A percentile compares a stretch with the other conserved stretches of the same genome.
Evolutionary conservation across 2,329 filamentous ascomycete genomes (phyloP).

Genomic region (Fonsecaea erecta): DNA sequence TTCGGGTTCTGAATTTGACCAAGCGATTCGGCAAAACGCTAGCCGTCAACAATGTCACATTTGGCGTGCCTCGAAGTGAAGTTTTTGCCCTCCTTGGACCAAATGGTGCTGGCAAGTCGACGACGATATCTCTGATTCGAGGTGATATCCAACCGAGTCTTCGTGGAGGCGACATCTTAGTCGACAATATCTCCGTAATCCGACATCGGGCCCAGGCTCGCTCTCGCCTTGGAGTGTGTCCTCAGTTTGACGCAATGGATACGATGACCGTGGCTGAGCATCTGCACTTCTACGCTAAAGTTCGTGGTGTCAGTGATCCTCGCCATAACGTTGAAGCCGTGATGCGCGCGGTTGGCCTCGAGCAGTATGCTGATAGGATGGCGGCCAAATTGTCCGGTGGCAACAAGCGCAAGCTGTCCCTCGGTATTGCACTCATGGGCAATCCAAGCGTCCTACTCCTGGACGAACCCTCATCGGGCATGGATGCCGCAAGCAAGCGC

Average conservation of each 20-base stretch:
- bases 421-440: slow-evolving; percentile 90
- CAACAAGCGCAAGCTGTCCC: slow-evolving; percentile 88
- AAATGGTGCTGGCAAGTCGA: slow-evolving; percentile 90
- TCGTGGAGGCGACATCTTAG: slow-evolving; percentile 76
- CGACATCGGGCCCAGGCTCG: slow-evolving; percentile 73
- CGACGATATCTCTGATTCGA: slow-evolving; percentile 84
- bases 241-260: slow-evolving; percentile 86
- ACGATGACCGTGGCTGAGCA: slow-evolving; percentile 89
- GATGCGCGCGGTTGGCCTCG: slow-evolving; percentile 78
- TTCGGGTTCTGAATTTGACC: slow-evolving; percentile 78
- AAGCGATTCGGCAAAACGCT: slow-evolving; percentile 77
- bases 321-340: slow-evolving; percentile 78
- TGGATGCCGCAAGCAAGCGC: slow-evolving; percentile 88
- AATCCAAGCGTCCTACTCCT: slow-evolving; percentile 86
- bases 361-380: slow-evolving; percentile 72
- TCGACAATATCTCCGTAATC: slow-evolving; percentile 78
- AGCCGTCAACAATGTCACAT: slow-evolving; percentile 87
- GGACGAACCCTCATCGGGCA: slow-evolving; percentile 85
- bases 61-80: slow-evolving; percentile 77
- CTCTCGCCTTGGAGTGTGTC: slow-evolving; percentile 83
- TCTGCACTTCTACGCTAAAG: slow-evolving; percentile 81
- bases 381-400: slow-evolving; percentile 81
- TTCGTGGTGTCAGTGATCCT: slow-evolving; percentile 76
- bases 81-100: slow-evolving; percentile 89
- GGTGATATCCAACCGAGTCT: slow-evolving; percentile 79